These are phyloP conservation scores for Houttuynia cordata DNA, from an alignment of 164 flowering plant genomes.

Conservation along the genomic window DNA sequence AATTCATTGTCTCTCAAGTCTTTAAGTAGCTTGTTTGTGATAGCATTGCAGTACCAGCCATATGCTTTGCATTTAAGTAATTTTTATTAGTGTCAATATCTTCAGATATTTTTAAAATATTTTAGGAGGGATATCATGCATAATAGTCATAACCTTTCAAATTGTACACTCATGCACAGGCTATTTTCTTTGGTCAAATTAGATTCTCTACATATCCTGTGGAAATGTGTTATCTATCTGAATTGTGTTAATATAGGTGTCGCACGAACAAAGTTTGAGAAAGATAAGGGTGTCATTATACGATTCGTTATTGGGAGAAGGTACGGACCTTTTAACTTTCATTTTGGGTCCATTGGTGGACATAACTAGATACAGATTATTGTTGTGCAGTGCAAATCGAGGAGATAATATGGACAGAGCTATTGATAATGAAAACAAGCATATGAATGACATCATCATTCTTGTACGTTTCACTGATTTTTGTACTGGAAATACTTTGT, in stretches of 20 bases:
- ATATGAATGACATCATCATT: slow-evolving; percentile 63
- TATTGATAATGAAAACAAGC: slow-evolving; percentile 57
- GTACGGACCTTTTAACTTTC: slow-evolving; percentile 15
- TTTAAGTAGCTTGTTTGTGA: no score
- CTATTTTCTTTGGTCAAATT: no score
- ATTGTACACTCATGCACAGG: no score
- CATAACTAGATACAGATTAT: neutral
- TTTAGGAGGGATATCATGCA: no score
- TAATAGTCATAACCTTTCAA: no score
- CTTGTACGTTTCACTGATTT: slow-evolving; percentile 41
- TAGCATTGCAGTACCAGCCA: no score
- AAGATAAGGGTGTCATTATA: slow-evolving; percentile 60
- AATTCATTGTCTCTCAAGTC: no score
- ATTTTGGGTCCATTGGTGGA: neutral
- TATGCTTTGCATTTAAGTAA: no score
- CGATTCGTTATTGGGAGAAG: slow-evolving; percentile 95
- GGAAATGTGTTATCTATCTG: neutral
- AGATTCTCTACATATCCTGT: no score
- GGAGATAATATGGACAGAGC: slow-evolving; percentile 69
- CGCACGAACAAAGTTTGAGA: slow-evolving; percentile 54
- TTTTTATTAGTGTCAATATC: no score
- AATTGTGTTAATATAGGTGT: slow-evolving; percentile 33
- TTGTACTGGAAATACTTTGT: neutral
- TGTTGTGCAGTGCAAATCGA: slow-evolving; percentile 55
- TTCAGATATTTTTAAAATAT: no score